Base-by-base conservation (phyloP, 352 stramenopile species). In the Globisporangium megalacanthum region DNA sequence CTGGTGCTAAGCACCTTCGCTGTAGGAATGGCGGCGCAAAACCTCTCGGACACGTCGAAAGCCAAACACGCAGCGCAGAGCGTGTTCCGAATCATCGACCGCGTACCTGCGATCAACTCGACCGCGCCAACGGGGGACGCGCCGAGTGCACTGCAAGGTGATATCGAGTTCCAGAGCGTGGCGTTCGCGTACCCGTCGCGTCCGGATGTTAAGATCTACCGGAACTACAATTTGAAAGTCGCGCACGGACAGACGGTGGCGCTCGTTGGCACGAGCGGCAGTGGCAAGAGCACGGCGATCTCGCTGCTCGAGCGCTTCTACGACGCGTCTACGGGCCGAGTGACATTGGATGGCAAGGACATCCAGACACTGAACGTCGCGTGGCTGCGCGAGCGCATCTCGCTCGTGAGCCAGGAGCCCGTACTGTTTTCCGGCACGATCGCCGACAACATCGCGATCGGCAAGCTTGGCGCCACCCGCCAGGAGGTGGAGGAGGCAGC, bases 401-500 rank as follows among this genome's bases (percentile, higher is more conserved):
- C 58, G 1, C 49, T 73, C 19, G 66, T 73, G 3, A 72, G 63
- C 22, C 89, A 97, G 65, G 75, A 94, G 60, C 82, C 85, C 14
- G 79, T 68, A n/a, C 67, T 96, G 14, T 75, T 75, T 51, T 45
- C 50, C 19, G 68, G 68, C 37, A 65, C 66, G 22, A 74, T 82
- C 33, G 63, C 66, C 6, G 62, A 79, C 19, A 82, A 82, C 49
- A 79, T 82, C 60, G 48, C 53, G 15, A 86, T 90, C 42, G 86
- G 84, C 2, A 41, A 45, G 11, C 39, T 11, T 14, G 39, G 39
- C 8, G 45, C 46, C 11, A 59, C 29, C 1, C 33, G 48, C 13
- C 52, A 77, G n/a, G 82, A 90, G 54, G 67, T 97, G 54, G 67
- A 79, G 35, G 35, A 79, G 13, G 90, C 88, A n/a, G 86, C 88